Conservation (phyloP, 495 filamentous ascomycete genomes). For the Aspergillus indologenus region DNA sequence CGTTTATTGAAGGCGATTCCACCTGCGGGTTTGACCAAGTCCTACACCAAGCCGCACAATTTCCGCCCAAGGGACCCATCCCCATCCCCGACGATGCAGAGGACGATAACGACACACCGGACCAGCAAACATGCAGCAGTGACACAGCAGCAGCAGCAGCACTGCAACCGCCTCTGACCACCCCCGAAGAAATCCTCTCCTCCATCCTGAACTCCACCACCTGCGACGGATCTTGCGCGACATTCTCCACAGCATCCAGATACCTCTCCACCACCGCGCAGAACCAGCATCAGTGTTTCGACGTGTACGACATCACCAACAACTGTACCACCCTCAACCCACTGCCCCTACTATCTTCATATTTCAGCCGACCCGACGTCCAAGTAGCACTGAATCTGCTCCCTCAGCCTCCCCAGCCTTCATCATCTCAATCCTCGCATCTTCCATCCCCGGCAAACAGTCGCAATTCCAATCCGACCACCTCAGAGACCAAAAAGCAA, state of each 20-base stretch:
- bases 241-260: constrained; percentile 34
- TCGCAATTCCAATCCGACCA: not conserved
- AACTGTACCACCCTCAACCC: constrained; percentile 30
- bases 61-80: constrained; percentile 32
- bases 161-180: constrained; percentile 12
- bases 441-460: constrained; percentile 11
- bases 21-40: constrained; percentile 35
- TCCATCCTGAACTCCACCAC: constrained; percentile 36
- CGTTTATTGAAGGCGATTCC: constrained; percentile 29
- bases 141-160: not conserved
- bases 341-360: constrained; percentile 23
- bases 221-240: constrained; percentile 40
- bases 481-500: not conserved
- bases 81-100: constrained; percentile 38
- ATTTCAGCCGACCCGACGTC: constrained; percentile 38
- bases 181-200: constrained; percentile 21
- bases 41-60: constrained; percentile 26
- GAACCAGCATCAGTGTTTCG: constrained; percentile 20
- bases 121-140: not conserved
- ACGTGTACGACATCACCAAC: constrained; percentile 37
- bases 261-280: constrained; percentile 22
- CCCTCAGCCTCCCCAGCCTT: not conserved
- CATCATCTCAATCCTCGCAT: not conserved
- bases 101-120: constrained; percentile 28
- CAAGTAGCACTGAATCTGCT: constrained; percentile 33